phyloP scores from a whole-genome alignment of 768 basidiomycete genomes.

The Naganishia onofrii region DNA sequence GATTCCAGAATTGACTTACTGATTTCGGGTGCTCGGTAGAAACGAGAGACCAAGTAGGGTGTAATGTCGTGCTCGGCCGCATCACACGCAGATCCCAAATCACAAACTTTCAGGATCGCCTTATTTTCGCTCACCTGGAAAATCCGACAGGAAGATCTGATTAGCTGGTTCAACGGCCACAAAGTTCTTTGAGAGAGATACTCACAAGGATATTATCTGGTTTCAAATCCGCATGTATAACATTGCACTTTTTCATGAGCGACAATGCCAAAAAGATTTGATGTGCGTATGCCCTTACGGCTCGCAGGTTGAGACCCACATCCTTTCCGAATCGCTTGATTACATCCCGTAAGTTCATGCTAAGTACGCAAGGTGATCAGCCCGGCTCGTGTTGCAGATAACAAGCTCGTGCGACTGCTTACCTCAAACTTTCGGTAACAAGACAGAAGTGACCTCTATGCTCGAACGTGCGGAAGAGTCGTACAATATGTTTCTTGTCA shows the following conservation, averaged over 20 bases:
- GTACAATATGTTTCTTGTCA: constrained; percentile 92
- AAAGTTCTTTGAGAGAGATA: constrained; percentile 28
- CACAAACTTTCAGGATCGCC: constrained; percentile 87
- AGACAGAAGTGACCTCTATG: constrained; percentile 94
- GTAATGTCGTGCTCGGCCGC: constrained; percentile 87
- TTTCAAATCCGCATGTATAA: constrained; percentile 99
- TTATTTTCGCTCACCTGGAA: constrained; percentile 88
- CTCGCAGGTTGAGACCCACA: constrained; percentile 89
- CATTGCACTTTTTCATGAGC: constrained; percentile 78
- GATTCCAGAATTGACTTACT: constrained; percentile 60
- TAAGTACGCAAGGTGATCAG: constrained; percentile 47
- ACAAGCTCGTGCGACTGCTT: constrained; percentile 32
- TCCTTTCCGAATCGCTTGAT: constrained; percentile 98
- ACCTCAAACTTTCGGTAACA: constrained; percentile 94
- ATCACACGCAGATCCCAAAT: constrained; percentile 94
- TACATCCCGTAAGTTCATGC: constrained; percentile 97
- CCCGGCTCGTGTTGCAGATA: background rate
- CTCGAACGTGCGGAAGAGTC: constrained; percentile 91
- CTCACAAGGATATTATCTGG: constrained; percentile 93
- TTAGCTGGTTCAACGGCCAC: background rate
- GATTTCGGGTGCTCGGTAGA: constrained; percentile 98
- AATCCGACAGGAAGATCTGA: background rate
- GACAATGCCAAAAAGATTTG: constrained; percentile 88
- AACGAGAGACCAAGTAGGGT: constrained; percentile 93
- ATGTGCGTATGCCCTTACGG: constrained; percentile 97